These are phyloP conservation scores for Brassica incana DNA, from an alignment of 345 rosid species.

Conservation along the genomic window DNA sequence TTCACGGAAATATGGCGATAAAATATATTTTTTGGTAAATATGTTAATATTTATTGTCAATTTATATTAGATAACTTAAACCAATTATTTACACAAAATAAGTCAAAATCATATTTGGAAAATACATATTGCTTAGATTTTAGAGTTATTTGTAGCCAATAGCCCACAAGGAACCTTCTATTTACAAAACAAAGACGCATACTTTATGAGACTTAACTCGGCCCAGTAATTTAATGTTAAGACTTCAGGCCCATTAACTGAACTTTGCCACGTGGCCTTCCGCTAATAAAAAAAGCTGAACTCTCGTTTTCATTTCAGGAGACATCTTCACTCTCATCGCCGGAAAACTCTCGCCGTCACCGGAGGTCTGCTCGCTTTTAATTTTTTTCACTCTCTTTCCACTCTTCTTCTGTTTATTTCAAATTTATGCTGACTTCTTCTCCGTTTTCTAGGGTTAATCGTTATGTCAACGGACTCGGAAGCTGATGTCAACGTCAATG, in stretches of 20 bases:
- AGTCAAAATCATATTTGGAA: too few species aligned
- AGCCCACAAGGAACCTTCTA: too few species aligned
- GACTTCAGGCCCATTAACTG: neutral
- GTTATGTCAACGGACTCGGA: slow-evolving; percentile 51
- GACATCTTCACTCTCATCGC: slow-evolving; percentile 16
- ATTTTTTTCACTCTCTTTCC: neutral
- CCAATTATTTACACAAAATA: too few species aligned
- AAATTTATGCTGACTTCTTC: neutral
- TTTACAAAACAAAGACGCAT: too few species aligned
- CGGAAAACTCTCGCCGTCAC: slow-evolving; percentile 10
- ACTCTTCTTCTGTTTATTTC: neutral
- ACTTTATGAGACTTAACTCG: too few species aligned
- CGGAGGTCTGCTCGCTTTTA: slow-evolving; percentile 6
- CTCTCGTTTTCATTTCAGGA: neutral
- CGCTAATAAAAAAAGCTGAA: neutral
- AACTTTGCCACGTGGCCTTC: neutral
- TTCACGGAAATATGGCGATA: too few species aligned
- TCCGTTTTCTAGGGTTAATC: slow-evolving; percentile 10
- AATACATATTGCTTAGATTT: too few species aligned
- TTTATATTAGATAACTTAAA: too few species aligned
- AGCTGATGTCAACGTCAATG: slow-evolving; percentile 7
- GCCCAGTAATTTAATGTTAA: neutral
- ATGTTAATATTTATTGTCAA: too few species aligned
- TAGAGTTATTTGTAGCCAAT: too few species aligned
- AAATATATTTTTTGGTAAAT: too few species aligned